These are phyloP conservation scores for Macrophomina pseudophaseolina DNA, from an alignment of 2,329 filamentous ascomycete genomes.

Conservation along the genomic window DNA sequence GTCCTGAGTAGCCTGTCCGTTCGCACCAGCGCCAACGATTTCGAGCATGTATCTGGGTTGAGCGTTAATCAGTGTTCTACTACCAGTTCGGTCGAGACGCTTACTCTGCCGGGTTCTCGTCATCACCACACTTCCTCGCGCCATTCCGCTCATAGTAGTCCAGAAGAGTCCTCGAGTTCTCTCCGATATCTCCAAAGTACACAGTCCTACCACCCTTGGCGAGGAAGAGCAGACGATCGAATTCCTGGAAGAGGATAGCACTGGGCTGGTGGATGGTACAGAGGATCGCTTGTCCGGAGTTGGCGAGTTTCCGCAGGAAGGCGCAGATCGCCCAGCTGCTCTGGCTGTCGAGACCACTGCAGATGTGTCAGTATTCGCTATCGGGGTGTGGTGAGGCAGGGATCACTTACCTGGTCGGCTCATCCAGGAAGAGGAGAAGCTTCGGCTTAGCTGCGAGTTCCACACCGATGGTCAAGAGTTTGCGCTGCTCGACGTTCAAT, in stretches of 20 bases:
- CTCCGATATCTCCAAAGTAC: slow-evolving; percentile 55
- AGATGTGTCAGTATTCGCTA: background rate
- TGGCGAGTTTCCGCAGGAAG: slow-evolving; percentile 66
- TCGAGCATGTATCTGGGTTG: slow-evolving; percentile 66
- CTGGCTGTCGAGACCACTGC: slow-evolving; percentile 32
- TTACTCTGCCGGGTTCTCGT: slow-evolving; percentile 73
- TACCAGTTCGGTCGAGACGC: background rate
- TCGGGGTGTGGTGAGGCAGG: background rate
- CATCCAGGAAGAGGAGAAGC: slow-evolving; percentile 66
- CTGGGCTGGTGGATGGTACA: slow-evolving; percentile 56
- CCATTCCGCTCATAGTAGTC: slow-evolving; percentile 68
- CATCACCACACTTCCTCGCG: slow-evolving; percentile 61
- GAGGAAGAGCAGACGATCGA: slow-evolving; percentile 52
- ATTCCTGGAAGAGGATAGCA: slow-evolving; percentile 52
- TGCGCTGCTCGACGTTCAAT: slow-evolving; percentile 71
- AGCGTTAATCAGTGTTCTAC: slow-evolving; percentile 40
- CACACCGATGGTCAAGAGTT: slow-evolving; percentile 73
- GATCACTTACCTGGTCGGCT: slow-evolving; percentile 44
- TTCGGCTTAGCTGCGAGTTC: slow-evolving; percentile 72
- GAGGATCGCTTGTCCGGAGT: slow-evolving; percentile 52
- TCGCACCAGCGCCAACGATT: slow-evolving; percentile 37
- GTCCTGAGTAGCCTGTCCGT: slow-evolving; percentile 50
- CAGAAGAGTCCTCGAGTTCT: slow-evolving; percentile 46
- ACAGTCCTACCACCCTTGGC: slow-evolving; percentile 42
- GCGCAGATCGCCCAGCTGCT: slow-evolving; percentile 67